Conservation (phyloP, 2,329 filamentous ascomycete genomes). For the Cryphonectria nitschkei region DNA sequence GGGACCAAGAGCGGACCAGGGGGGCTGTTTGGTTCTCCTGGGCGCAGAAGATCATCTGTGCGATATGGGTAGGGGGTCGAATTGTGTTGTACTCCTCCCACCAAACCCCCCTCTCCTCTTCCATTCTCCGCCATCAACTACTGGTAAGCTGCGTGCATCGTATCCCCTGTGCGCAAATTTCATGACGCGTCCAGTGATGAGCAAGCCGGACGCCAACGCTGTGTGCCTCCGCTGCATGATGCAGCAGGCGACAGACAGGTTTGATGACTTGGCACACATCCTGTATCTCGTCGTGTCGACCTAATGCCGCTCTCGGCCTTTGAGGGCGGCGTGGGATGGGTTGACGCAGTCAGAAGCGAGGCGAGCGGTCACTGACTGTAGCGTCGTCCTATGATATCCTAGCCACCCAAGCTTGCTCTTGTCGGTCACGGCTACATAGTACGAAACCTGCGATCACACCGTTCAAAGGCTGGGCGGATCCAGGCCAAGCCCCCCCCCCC, state of each 20-base stretch:
- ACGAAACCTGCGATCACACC: slow-evolving; percentile 3
- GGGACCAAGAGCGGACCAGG: neutral
- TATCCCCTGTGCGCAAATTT: slow-evolving; percentile 24
- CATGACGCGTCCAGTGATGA: slow-evolving; percentile 21
- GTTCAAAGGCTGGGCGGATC: slow-evolving; percentile 1
- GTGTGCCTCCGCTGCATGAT: slow-evolving; percentile 6
- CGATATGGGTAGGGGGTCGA: neutral
- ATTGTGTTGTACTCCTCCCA: slow-evolving; percentile 1
- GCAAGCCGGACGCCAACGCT: slow-evolving; percentile 12
- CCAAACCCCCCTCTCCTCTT: neutral
- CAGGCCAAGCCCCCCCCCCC: neutral
- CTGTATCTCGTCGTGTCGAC: slow-evolving; percentile 8
- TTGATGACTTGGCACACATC: slow-evolving; percentile 20
- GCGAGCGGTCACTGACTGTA: slow-evolving; percentile 2
- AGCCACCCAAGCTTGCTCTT: neutral
- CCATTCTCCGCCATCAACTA: neutral
- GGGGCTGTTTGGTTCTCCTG: slow-evolving; percentile 9
- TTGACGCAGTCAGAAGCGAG: slow-evolving; percentile 3
- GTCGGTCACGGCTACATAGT: neutral
- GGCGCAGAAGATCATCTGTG: slow-evolving; percentile 12
- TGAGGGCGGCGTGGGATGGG: neutral
- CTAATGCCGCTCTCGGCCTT: slow-evolving; percentile 18
- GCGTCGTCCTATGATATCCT: neutral
- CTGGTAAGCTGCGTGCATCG: slow-evolving; percentile 9
- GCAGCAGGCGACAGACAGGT: slow-evolving; percentile 6